Percentiles rank a stretch among this genome's conserved stretches.
Evolutionary conservation across 1,284 basidiomycete species (phyloP).

Genomic region (Moniliophthora roreri): DNA sequence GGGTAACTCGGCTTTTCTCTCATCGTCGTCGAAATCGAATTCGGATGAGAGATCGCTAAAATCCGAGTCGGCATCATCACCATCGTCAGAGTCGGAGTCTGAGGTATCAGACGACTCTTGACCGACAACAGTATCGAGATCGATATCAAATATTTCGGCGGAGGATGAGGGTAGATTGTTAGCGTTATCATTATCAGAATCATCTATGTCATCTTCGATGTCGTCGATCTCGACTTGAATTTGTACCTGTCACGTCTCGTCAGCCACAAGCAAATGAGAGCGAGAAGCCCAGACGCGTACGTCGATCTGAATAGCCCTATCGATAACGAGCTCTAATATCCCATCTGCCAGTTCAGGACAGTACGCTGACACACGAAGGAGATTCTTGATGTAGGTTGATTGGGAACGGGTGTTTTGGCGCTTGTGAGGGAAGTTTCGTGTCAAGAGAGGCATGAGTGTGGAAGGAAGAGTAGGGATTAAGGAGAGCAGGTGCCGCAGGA

Average conservation of each 20-base stretch:
- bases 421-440: constrained; percentile 90
- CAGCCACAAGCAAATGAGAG: constrained; percentile 4
- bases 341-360: constrained; percentile 88
- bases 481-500: constrained; percentile 82
- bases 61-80: constrained; percentile 43
- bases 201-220: constrained; percentile 58
- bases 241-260: constrained; percentile 66
- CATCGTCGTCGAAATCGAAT: constrained; percentile 48
- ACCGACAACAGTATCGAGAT: constrained; percentile 81
- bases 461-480: constrained; percentile 90
- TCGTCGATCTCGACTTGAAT: constrained; percentile 97
- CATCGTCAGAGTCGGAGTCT: constrained; percentile 57
- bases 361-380: constrained; percentile 84
- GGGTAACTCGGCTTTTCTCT: constrained; percentile 39
- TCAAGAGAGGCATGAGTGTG: constrained; percentile 82
- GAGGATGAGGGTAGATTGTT: no score
- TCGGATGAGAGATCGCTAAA: constrained; percentile 72
- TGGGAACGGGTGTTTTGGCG: constrained; percentile 82
- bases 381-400: constrained; percentile 90
- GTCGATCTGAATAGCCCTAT: constrained; percentile 93
- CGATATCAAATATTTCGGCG: constrained; percentile 66
- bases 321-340: constrained; percentile 84
- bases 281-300: constrained; percentile 49
- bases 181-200: constrained; percentile 42
- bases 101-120: constrained; percentile 62